Percentiles rank a stretch among this genome's conserved stretches.
These are phyloP conservation scores for Phanerochaete sordida DNA, from an alignment of 768 basidiomycete species.

Conservation along the genomic window DNA sequence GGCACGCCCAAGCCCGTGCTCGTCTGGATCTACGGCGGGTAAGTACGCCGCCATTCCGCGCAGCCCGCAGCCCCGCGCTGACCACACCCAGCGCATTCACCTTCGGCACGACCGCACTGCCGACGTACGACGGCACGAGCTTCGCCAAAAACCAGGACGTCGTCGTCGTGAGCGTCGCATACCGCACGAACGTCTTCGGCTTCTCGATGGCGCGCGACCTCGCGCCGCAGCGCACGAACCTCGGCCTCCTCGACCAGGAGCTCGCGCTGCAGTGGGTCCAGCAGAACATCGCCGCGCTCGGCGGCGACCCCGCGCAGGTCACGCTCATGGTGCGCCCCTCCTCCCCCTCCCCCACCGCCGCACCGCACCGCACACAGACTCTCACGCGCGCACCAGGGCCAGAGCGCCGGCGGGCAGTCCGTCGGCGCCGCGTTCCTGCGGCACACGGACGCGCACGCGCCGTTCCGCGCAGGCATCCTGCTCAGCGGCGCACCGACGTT, in stretches of 20 bases:
- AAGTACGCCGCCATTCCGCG: neutral
- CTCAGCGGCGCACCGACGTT: no score
- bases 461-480: no score
- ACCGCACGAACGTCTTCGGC: slow-evolving; percentile 48
- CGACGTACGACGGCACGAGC: slow-evolving; percentile 9
- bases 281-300: slow-evolving; percentile 60
- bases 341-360: no score
- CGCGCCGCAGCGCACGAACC: slow-evolving; percentile 36
- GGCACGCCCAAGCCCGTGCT: neutral
- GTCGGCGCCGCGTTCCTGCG: neutral
- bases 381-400: neutral
- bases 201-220: slow-evolving; percentile 42
- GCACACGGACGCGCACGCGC: neutral
- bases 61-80: neutral
- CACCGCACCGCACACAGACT: neutral
- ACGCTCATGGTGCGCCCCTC: slow-evolving; percentile 8
- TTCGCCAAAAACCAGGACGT: slow-evolving; percentile 16
- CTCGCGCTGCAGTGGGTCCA: slow-evolving; percentile 63
- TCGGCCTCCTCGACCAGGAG: slow-evolving; percentile 81
- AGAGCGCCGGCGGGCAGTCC: slow-evolving; percentile 4
- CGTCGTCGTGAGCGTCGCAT: slow-evolving; percentile 48
- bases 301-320: slow-evolving; percentile 49
- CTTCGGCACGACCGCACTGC: neutral
- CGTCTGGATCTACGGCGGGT: slow-evolving; percentile 1
- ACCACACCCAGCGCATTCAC: neutral